Percentiles rank a stretch among this genome's conserved stretches.
These are phyloP conservation scores for Hypoxylon fuscum DNA, from an alignment of 495 filamentous ascomycete species.

Conservation along the genomic window DNA sequence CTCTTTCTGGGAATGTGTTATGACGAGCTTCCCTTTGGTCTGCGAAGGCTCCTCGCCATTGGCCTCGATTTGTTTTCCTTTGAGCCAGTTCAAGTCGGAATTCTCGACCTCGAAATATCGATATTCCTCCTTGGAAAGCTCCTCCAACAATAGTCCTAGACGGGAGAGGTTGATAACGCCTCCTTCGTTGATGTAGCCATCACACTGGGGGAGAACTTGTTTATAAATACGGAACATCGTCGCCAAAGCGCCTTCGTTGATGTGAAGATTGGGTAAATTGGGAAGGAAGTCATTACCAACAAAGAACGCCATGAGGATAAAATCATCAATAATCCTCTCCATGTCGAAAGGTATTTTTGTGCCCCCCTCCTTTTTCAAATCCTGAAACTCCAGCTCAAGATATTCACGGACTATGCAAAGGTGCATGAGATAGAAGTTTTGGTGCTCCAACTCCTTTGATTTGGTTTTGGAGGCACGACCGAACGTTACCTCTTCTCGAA, in stretches of 20 bases:
- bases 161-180: constrained; percentile 89
- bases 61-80: constrained; percentile 71
- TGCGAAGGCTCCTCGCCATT: constrained; percentile 69
- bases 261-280: constrained; percentile 94
- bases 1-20: constrained; percentile 82
- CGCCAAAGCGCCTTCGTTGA: constrained; percentile 95
- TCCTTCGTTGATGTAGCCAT: constrained; percentile 96
- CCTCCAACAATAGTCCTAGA: constrained; percentile 79
- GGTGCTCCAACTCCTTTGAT: constrained; percentile 95
- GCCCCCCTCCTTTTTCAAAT: constrained; percentile 78
- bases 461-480: constrained; percentile 85
- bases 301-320: constrained; percentile 99
- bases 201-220: constrained; percentile 81
- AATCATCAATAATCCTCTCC: constrained; percentile 98
- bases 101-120: constrained; percentile 91
- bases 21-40: constrained; percentile 70
- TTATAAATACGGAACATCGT: constrained; percentile 99
- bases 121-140: constrained; percentile 82
- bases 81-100: constrained; percentile 90
- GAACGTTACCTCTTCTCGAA: constrained; percentile 98
- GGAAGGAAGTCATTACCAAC: constrained; percentile 99
- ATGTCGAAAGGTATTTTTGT: constrained; percentile 87
- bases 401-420: constrained; percentile 97
- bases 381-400: constrained; percentile 95
- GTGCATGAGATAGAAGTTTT: constrained; percentile 98